Evolutionary conservation across 2,329 filamentous ascomycete species (phyloP), one percentile per base, ranked within the genome.

Genomic region (Aspergillus ustus): DNA sequence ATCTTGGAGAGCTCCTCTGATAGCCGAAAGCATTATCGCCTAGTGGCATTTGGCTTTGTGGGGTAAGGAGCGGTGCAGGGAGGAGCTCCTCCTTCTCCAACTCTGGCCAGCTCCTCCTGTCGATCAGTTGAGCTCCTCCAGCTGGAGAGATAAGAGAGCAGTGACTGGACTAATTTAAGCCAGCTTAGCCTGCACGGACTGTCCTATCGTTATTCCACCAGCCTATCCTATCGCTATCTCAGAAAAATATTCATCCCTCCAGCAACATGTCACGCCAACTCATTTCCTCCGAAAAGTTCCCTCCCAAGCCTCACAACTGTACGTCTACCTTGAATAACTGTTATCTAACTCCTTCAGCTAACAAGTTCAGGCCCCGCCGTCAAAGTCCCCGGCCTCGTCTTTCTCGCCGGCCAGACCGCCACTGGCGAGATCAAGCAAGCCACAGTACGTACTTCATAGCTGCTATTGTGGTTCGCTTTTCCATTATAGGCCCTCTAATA

Each of bases 371-470:
- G 72, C 66, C 80, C 80, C 44, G 80, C 80, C 1, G 71, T 73
- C 51, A 81, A 80, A 61, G 74, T 82, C 4, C 79, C 80, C 0
- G 80, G 80, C 28, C 78, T 82, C 17, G 79, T 82, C 52, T 82
- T 82, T 66, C 79, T 77, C 34, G 80, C 80, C 5, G 80, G 80
- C 3, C 80, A 82, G 67, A 82, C 80, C n/a, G 80, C 79, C n/a
- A 81, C 79, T 7, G 80, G 80, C 56, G 80, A 82, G 63, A 82
- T 82, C 55, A 81, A 80, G 69, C 75, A 80, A 60, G 80, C 80
- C 43, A 81, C 79, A 15, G 78, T 80, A 64, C 59, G 75, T 66
- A 37, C 2, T 13, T 37, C 8, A 15, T 19, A 5, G 3, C 15
- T 1, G 20, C 13, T 37, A 9, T 44, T n/a, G n/a, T n/a, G n/a